Conservation (phyloP, 352 stramenopile genomes). For the Phytopythium kandeliae region DNA sequence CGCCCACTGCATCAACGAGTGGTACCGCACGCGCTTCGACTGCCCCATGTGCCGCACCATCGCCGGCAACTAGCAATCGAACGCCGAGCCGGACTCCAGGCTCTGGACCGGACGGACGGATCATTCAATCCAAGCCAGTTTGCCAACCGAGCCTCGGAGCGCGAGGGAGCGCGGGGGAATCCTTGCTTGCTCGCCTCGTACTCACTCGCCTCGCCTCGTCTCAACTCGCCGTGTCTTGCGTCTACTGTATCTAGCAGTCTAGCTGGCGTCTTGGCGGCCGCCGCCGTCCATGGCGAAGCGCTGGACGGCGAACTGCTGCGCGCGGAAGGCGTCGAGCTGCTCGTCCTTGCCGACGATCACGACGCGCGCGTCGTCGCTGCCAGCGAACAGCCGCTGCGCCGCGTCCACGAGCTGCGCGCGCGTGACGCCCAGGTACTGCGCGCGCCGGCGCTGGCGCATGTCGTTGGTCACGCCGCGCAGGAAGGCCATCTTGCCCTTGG, state of each 20-base stretch:
- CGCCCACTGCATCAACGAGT: conserved; percentile 87
- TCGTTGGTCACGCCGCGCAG: conserved; percentile 80
- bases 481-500: conserved; percentile 73
- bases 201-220: background rate
- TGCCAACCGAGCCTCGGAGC: too few relatives aligned
- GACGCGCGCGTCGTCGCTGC: conserved; percentile 20
- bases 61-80: conserved; percentile 22
- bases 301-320: conserved; percentile 35
- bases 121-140: too few relatives aligned
- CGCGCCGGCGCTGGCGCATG: conserved; percentile 65
- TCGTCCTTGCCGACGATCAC: conserved; percentile 66
- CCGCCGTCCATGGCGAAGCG: conserved; percentile 19
- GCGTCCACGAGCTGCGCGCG: conserved; percentile 42
- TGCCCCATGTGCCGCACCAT: conserved; percentile 87
- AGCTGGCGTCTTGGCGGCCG: too few relatives aligned
- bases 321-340: conserved; percentile 28
- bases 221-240: background rate
- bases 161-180: too few relatives aligned
- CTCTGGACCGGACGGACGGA: too few relatives aligned
- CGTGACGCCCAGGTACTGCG: conserved; percentile 56
- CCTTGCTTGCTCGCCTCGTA: too few relatives aligned
- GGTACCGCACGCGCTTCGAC: conserved; percentile 84
- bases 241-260: background rate
- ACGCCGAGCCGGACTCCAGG: too few relatives aligned
- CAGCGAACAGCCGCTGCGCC: conserved; percentile 44